phyloP scores from a whole-genome alignment of 1,139 yeast species.

The Candida mesenterica region DNA sequence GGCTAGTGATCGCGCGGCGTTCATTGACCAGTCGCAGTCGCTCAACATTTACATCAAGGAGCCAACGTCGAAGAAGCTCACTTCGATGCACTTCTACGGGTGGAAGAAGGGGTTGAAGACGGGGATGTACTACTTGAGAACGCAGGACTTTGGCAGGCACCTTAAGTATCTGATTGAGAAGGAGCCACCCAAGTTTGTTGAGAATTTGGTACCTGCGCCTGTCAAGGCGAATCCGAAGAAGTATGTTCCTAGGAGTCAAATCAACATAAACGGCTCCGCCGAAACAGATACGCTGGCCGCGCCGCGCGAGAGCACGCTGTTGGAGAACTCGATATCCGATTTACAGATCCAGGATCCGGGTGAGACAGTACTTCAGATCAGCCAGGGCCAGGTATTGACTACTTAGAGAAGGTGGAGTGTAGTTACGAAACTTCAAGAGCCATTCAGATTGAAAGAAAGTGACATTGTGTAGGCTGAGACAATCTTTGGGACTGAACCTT shows the following conservation, averaged over 20 bases:
- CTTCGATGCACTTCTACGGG: constrained; percentile 97
- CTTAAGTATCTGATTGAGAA: constrained; percentile 9
- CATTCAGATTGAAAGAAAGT: too few relatives aligned
- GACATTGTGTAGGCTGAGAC: too few relatives aligned
- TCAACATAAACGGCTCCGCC: background rate
- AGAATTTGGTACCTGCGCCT: constrained; percentile 3
- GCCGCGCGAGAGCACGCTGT: constrained; percentile 2
- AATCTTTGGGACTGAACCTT: too few relatives aligned
- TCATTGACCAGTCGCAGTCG: constrained; percentile 92
- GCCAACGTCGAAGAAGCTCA: constrained; percentile 90
- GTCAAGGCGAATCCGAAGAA: constrained; percentile 6
- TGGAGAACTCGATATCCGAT: constrained; percentile 9
- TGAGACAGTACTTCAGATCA: background rate
- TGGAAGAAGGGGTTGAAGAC: constrained; percentile 97
- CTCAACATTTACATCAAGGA: constrained; percentile 81
- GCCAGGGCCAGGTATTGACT: background rate
- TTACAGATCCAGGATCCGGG: constrained; percentile 5
- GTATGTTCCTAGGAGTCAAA: constrained; percentile 6
- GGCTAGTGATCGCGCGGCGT: constrained; percentile 95
- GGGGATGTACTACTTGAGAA: constrained; percentile 95
- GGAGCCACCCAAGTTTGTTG: constrained; percentile 8
- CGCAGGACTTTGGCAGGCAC: constrained; percentile 49
- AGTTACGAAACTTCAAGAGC: too few relatives aligned
- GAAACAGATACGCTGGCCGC: too few relatives aligned
- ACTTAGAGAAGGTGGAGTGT: too few relatives aligned